phyloP scores from a whole-genome alignment of 345 rosid species.

The Sisymbrium irio region DNA sequence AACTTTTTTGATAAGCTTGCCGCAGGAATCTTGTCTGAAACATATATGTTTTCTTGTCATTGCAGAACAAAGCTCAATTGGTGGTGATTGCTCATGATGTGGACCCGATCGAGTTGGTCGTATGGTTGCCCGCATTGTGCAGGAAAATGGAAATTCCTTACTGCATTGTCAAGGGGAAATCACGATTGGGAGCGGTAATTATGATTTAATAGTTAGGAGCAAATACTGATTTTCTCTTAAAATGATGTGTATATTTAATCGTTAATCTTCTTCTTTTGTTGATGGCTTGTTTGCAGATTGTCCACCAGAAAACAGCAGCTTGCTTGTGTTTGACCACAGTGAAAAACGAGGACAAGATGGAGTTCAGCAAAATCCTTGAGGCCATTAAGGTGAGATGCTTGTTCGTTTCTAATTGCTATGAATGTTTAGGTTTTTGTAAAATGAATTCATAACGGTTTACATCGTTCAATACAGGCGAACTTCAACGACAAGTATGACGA shows the following conservation, averaged over 20 bases:
- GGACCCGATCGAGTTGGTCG: conserved; percentile 76
- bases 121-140: conserved; percentile 76
- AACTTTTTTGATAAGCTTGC: background rate
- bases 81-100: conserved; percentile 80
- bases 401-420: background rate
- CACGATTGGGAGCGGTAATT: conserved; percentile 64
- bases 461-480: conserved; percentile 48
- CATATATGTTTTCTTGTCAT: background rate
- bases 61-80: conserved; percentile 59
- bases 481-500: conserved; percentile 73
- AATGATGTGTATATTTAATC: background rate
- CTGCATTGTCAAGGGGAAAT: conserved; percentile 47
- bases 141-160: conserved; percentile 76
- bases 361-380: conserved; percentile 70
- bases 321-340: conserved; percentile 73
- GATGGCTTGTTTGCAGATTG: conserved; percentile 58
- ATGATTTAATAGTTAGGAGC: background rate
- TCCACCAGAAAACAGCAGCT: conserved; percentile 69
- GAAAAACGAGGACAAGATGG: conserved; percentile 81
- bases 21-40: background rate
- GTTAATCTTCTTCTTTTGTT: background rate
- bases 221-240: background rate
- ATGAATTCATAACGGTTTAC: background rate
- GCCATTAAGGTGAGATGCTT: conserved; percentile 58
- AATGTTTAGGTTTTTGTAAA: background rate